These are phyloP conservation scores for Aspergillus fructus DNA, from an alignment of 2,329 filamentous ascomycete species.

Conservation along the genomic window DNA sequence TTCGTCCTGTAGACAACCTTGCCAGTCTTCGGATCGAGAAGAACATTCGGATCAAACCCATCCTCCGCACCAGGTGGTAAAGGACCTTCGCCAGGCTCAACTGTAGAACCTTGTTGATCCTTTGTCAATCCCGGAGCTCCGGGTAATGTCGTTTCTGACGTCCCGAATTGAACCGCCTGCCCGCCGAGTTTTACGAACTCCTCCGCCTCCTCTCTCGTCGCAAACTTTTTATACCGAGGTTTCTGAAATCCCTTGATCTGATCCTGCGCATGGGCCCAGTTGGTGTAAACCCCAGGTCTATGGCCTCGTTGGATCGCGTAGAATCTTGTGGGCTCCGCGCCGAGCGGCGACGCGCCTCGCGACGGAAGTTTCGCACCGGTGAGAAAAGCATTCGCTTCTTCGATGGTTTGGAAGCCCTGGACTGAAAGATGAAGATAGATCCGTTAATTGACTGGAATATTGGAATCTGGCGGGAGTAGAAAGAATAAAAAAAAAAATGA, in stretches of 20 bases:
- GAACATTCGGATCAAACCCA: slow-evolving; percentile 60
- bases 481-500: too few species aligned
- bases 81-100: slow-evolving; percentile 56
- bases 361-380: slow-evolving; percentile 56
- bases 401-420: slow-evolving; percentile 72
- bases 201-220: slow-evolving; percentile 69
- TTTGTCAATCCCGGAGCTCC: slow-evolving; percentile 41
- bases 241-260: slow-evolving; percentile 74
- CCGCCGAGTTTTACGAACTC: slow-evolving; percentile 62
- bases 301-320: slow-evolving; percentile 62
- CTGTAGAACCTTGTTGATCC: slow-evolving; percentile 44
- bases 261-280: slow-evolving; percentile 68
- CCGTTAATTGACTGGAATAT: not conserved
- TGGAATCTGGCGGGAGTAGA: not conserved
- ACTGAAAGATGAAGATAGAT: slow-evolving; percentile 48
- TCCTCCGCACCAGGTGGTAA: slow-evolving; percentile 58
- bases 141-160: slow-evolving; percentile 33
- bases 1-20: slow-evolving; percentile 56
- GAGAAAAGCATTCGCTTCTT: slow-evolving; percentile 78
- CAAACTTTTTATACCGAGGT: slow-evolving; percentile 67
- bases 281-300: slow-evolving; percentile 61
- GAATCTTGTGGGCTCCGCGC: slow-evolving; percentile 49
- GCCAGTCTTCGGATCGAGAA: slow-evolving; percentile 55
- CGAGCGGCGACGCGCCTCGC: slow-evolving; percentile 35
- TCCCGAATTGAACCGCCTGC: slow-evolving; percentile 23